phyloP scores from a whole-genome alignment of 2,329 filamentous ascomycete species.

The Lojkania enalia region DNA sequence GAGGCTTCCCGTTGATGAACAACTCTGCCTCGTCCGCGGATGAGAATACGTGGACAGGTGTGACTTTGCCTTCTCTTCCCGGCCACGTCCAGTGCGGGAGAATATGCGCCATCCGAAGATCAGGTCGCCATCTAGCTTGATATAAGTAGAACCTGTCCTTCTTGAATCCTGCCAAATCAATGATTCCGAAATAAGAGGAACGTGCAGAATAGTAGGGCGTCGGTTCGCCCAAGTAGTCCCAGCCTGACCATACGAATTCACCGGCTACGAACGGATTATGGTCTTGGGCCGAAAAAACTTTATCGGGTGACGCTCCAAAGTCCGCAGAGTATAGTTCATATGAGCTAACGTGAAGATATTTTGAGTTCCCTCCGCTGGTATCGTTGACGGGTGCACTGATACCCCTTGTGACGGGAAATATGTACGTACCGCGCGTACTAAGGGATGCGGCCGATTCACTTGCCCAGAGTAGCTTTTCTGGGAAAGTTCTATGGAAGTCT shows the following conservation, averaged over 20 bases:
- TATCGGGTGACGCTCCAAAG: constrained; percentile 57
- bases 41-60: constrained; percentile 60
- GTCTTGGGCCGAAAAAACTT: constrained; percentile 57
- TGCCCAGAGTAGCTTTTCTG: constrained; percentile 50
- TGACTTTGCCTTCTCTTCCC: constrained; percentile 51
- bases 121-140: constrained; percentile 57
- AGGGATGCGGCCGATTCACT: constrained; percentile 46
- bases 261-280: constrained; percentile 55
- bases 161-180: constrained; percentile 61
- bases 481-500: constrained; percentile 51
- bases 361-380: constrained; percentile 43
- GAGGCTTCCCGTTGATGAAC: constrained; percentile 56
- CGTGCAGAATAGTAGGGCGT: constrained; percentile 54
- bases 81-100: constrained; percentile 63
- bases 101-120: constrained; percentile 55
- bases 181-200: constrained; percentile 60
- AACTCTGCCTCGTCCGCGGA: constrained; percentile 59
- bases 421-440: constrained; percentile 56
- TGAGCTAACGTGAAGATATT: constrained; percentile 47
- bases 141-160: constrained; percentile 62
- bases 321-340: constrained; percentile 57
- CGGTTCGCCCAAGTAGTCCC: constrained; percentile 56
- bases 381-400: constrained; percentile 46
- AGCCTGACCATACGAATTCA: constrained; percentile 59
- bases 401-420: constrained; percentile 55